Conservation (phyloP, 202 grass and related monocot species). For the Panicum hallii region DNA sequence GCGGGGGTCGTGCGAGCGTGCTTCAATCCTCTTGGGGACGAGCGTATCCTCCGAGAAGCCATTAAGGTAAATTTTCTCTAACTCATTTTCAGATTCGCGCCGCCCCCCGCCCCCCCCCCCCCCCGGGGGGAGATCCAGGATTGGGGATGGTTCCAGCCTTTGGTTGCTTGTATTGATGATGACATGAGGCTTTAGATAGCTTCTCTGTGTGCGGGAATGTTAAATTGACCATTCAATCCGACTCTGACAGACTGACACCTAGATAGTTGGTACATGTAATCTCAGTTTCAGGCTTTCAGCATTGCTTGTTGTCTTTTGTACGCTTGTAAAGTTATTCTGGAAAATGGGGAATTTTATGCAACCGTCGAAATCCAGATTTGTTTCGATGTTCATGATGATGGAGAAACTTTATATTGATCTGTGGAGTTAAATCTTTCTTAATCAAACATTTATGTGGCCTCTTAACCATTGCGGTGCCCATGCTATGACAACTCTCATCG, state of each 20-base stretch:
- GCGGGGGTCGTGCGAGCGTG: constrained; percentile 47
- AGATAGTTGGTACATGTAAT: not conserved
- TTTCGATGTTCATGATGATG: constrained; percentile 4
- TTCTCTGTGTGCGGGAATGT: not conserved
- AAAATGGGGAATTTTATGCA: not conserved
- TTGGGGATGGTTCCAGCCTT: not conserved
- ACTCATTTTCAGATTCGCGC: not conserved
- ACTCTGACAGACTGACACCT: not conserved
- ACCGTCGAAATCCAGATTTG: not conserved
- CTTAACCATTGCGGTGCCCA: not conserved
- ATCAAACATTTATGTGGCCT: not conserved
- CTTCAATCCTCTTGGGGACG: constrained; percentile 76
- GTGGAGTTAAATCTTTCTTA: not conserved
- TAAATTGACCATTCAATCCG: not conserved
- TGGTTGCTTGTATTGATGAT: not conserved
- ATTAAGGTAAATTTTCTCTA: constrained; percentile 62
- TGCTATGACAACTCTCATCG: not conserved
- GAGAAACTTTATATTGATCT: not conserved
- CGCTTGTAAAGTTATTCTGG: not conserved
- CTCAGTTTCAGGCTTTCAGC: not conserved
- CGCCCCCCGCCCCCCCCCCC: no score
- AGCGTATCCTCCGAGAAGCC: constrained; percentile 82
- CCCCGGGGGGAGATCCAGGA: not conserved
- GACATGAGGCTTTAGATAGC: not conserved
- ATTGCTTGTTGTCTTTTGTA: not conserved